These are phyloP conservation scores for Boletellus ananas DNA, from an alignment of 768 basidiomycete species.

Conservation along the genomic window DNA sequence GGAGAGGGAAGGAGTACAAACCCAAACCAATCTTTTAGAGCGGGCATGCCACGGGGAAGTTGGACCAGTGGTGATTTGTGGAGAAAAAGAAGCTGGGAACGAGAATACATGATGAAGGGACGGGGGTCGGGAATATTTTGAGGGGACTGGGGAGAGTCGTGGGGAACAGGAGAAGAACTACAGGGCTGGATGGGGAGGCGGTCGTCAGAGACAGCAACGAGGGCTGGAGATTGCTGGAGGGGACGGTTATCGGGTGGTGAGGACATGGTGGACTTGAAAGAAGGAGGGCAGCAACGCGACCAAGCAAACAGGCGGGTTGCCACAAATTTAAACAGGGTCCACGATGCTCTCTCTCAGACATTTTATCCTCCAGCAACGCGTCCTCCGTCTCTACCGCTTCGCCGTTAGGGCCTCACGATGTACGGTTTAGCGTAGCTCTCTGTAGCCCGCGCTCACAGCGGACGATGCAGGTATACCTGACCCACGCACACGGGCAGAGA, in stretches of 20 bases:
- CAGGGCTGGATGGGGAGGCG: constrained; percentile 28
- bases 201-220: constrained; percentile 30
- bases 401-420: constrained; percentile 69
- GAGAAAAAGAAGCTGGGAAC: constrained; percentile 62
- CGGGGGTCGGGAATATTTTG: constrained; percentile 27
- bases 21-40: constrained; percentile 88
- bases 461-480: constrained; percentile 56
- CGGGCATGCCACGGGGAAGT: constrained; percentile 72
- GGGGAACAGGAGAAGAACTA: constrained; percentile 9
- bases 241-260: constrained; percentile 22
- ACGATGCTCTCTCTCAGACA: constrained; percentile 56
- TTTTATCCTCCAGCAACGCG: constrained; percentile 66
- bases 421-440: constrained; percentile 26
- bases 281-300: constrained; percentile 12
- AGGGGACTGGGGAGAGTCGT: constrained; percentile 4
- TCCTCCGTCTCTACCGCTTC: constrained; percentile 58
- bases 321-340: constrained; percentile 11
- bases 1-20: constrained; percentile 36
- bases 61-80: constrained; percentile 73
- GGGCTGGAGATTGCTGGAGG: constrained; percentile 12
- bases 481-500: constrained; percentile 56
- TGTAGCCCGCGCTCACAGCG: constrained; percentile 2
- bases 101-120: constrained; percentile 64
- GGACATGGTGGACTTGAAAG: constrained; percentile 32
- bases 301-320: constrained; percentile 18